phyloP scores from a whole-genome alignment of 352 stramenopile species.

The Phytophthora litchii region DNA sequence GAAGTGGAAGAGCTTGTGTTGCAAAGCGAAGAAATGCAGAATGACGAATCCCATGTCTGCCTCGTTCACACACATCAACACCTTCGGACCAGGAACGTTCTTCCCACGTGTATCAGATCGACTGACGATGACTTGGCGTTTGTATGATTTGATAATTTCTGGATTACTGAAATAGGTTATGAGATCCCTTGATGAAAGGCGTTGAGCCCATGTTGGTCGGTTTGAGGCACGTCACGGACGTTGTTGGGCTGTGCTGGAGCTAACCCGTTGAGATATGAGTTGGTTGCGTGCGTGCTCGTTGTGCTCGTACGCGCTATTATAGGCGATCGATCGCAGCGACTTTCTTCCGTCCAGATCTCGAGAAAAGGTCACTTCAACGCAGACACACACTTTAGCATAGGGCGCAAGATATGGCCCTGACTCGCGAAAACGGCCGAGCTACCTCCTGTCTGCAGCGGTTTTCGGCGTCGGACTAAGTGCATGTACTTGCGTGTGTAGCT shows the following conservation, averaged over 20 bases:
- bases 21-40: slow-evolving; percentile 34
- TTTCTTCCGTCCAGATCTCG: slow-evolving; percentile 21
- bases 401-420: slow-evolving; percentile 9
- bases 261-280: slow-evolving; percentile 2
- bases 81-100: slow-evolving; percentile 26
- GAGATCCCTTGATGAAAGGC: background rate
- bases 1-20: slow-evolving; percentile 13
- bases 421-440: slow-evolving; percentile 15
- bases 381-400: background rate
- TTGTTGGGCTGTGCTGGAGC: background rate
- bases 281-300: slow-evolving; percentile 18
- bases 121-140: slow-evolving; percentile 1
- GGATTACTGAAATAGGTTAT: slow-evolving; percentile 26
- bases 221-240: slow-evolving; percentile 3
- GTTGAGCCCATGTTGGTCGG: background rate
- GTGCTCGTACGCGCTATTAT: background rate
- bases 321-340: slow-evolving; percentile 10
- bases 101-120: slow-evolving; percentile 28
- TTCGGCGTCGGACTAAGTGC: background rate
- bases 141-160: slow-evolving; percentile 21
- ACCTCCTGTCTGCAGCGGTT: background rate
- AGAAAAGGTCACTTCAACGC: slow-evolving; percentile 11
- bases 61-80: slow-evolving; percentile 15
- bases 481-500: slow-evolving; percentile 1
- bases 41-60: slow-evolving; percentile 22